Evolutionary conservation across 129 eudicot species (phyloP).

Genomic region (Helichrysum umbraculigerum): DNA sequence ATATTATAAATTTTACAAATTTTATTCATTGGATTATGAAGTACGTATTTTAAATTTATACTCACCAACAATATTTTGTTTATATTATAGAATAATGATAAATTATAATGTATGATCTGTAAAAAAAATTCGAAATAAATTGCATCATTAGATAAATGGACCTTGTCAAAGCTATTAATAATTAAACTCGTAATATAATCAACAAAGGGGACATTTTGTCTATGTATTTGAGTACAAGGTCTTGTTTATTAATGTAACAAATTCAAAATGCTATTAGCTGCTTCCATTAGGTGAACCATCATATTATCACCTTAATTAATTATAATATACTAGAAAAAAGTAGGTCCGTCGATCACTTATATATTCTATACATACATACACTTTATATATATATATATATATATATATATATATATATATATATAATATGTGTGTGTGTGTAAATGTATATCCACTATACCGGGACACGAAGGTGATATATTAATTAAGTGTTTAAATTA

Average conservation of each 20-base stretch:
- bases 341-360: slow-evolving; percentile 20
- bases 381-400: too few relatives aligned
- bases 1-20: too few relatives aligned
- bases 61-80: neutral
- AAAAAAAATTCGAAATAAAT: neutral
- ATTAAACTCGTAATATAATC: slow-evolving; percentile 24
- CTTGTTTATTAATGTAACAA: slow-evolving; percentile 15
- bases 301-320: slow-evolving; percentile 33
- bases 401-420: too few relatives aligned
- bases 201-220: slow-evolving; percentile 57
- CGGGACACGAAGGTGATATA: too few relatives aligned
- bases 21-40: too few relatives aligned
- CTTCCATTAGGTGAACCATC: slow-evolving; percentile 47
- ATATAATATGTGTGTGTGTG: too few relatives aligned
- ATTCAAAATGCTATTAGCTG: slow-evolving; percentile 17
- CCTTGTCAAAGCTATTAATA: slow-evolving; percentile 23
- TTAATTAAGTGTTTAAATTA: neutral
- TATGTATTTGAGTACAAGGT: slow-evolving; percentile 38
- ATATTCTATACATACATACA: too few relatives aligned
- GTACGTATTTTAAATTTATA: too few relatives aligned
- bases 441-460: too few relatives aligned
- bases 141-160: slow-evolving; percentile 10
- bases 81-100: too few relatives aligned
- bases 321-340: slow-evolving; percentile 33
- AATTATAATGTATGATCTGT: too few relatives aligned